phyloP scores from a whole-genome alignment of 352 stramenopile genomes.

The Vaucheria bursata region DNA sequence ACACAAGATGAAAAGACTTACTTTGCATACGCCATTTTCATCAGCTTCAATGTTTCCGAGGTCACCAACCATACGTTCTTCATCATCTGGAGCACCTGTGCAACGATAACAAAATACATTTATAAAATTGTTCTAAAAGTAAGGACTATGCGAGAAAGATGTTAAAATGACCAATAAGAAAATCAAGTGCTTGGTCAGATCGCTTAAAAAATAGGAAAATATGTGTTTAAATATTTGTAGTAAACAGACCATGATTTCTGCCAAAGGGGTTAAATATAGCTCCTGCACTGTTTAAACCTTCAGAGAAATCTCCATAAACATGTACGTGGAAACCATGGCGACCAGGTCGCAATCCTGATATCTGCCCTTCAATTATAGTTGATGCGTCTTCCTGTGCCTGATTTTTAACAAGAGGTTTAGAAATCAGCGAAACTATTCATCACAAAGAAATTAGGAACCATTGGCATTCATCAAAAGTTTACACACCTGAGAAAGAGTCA shows the following conservation, averaged over 20 bases:
- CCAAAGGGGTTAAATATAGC: conserved; percentile 95
- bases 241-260: conserved; percentile 77
- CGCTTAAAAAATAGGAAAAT: background rate
- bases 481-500: background rate
- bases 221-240: background rate
- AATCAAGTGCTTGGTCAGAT: too few relatives aligned
- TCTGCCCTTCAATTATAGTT: conserved; percentile 54
- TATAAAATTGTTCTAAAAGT: too few relatives aligned
- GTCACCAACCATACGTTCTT: conserved; percentile 86
- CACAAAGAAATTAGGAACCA: background rate
- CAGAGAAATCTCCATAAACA: conserved; percentile 84
- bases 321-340: conserved; percentile 91
- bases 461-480: background rate
- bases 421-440: background rate
- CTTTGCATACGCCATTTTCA: conserved; percentile 64
- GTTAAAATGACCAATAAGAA: too few relatives aligned
- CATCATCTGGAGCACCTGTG: conserved; percentile 74
- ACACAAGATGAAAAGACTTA: too few relatives aligned
- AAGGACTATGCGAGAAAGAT: too few relatives aligned
- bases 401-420: background rate
- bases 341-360: conserved; percentile 61
- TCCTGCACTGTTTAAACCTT: conserved; percentile 60
- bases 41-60: conserved; percentile 64
- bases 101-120: too few relatives aligned
- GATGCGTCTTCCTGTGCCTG: conserved; percentile 54